phyloP scores from a whole-genome alignment of 2,329 filamentous ascomycete genomes.

The Claviceps pazoutovae region DNA sequence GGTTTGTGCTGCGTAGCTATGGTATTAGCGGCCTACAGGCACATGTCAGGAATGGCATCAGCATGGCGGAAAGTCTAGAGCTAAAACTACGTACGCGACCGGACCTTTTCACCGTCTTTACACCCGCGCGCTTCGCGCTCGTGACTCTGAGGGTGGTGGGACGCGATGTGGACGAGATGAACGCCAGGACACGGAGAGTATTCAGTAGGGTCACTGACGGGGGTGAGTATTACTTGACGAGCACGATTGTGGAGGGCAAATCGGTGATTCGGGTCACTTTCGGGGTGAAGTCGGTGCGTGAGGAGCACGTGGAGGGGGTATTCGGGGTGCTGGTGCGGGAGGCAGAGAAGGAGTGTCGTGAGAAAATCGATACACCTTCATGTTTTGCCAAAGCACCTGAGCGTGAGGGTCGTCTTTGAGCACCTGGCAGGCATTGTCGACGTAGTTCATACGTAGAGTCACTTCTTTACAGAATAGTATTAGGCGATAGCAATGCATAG shows the following conservation, averaged over 20 bases:
- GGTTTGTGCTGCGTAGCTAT: constrained; percentile 82
- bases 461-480: too few relatives aligned
- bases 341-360: constrained; percentile 34
- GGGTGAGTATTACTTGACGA: constrained; percentile 74
- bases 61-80: constrained; percentile 57
- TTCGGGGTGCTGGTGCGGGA: constrained; percentile 59
- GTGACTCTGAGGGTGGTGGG: constrained; percentile 55
- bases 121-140: constrained; percentile 62
- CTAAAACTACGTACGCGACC: constrained; percentile 38
- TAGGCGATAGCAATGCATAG: too few relatives aligned
- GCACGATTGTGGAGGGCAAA: constrained; percentile 55
- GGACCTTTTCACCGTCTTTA: constrained; percentile 66
- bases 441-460: too few relatives aligned
- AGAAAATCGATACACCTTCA: too few relatives aligned
- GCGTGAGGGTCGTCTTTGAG: too few relatives aligned
- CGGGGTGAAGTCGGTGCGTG: constrained; percentile 47
- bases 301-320: constrained; percentile 59
- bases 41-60: constrained; percentile 57
- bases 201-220: constrained; percentile 60
- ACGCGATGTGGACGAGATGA: constrained; percentile 36
- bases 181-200: constrained; percentile 56
- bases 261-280: constrained; percentile 76
- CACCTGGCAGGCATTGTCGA: too few relatives aligned
- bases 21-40: constrained; percentile 61
- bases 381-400: too few relatives aligned